A percentile compares a stretch with the other conserved stretches of the same genome.
Conservation (phyloP, 2,329 filamentous ascomycete genomes). For the Botrytis sinoallii region DNA sequence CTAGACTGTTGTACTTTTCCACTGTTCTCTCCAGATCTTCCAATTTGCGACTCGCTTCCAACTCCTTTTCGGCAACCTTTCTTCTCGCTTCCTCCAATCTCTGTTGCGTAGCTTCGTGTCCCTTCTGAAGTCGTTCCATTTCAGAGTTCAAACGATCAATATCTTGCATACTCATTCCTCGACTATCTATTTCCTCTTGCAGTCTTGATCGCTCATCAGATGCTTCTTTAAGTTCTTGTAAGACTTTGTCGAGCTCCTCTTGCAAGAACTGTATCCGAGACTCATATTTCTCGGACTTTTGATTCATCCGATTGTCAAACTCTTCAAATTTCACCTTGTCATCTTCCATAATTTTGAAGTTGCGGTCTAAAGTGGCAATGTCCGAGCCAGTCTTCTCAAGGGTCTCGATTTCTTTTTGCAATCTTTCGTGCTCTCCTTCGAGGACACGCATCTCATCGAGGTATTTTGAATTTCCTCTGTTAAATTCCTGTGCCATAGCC, state of each 20-base stretch:
- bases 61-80: constrained; percentile 78
- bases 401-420: constrained; percentile 84
- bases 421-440: constrained; percentile 77
- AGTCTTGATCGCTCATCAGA: constrained; percentile 78
- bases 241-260: constrained; percentile 77
- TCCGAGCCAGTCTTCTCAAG: constrained; percentile 84
- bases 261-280: constrained; percentile 77
- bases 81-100: constrained; percentile 83
- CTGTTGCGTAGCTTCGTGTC: constrained; percentile 71
- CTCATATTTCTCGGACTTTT: constrained; percentile 86
- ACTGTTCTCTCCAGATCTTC: constrained; percentile 90
- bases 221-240: constrained; percentile 70
- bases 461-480: constrained; percentile 79
- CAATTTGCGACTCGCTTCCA: constrained; percentile 79
- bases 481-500: constrained; percentile 84
- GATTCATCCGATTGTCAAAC: constrained; percentile 82
- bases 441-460: constrained; percentile 78
- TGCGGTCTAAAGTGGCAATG: constrained; percentile 77
- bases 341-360: constrained; percentile 90
- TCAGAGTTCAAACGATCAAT: constrained; percentile 99
- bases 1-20: constrained; percentile 88
- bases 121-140: constrained; percentile 86
- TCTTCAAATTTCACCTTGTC: constrained; percentile 94
- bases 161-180: constrained; percentile 95
- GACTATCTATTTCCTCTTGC: constrained; percentile 83